Evolutionary conservation across 2,329 filamentous ascomycete species (phyloP), one percentile per base, ranked within the genome.

Genomic region (Lachnum nothofagi): DNA sequence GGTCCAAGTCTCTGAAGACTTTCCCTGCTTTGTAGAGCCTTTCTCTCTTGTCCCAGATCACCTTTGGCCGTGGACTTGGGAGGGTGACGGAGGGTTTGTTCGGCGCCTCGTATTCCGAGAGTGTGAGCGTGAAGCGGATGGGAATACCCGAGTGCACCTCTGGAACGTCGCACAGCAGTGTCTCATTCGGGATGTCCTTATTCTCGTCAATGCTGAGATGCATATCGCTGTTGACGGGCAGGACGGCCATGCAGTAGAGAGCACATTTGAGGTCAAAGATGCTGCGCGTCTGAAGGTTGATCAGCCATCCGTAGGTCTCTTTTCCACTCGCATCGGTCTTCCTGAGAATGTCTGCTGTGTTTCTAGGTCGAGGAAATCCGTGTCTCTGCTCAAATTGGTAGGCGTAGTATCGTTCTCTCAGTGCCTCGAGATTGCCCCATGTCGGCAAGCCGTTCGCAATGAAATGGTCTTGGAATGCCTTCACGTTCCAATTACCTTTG

Each of bases 341-440:
- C 17, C 20, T 9, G 9, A n/a, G 34, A 10, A 37, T 37, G 14
- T n/a, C n/a, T 7, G 34, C 17, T 37, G n/a, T 16, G 10, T 39
- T 20, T 12, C 47, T 19, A n/a, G 42, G 29, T 20, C 47, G 34
- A 2, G 37, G 14, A 17, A 25, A 16, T 3, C 42, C 47, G 17
- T 49, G 14, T 10, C 37, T 23, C 14, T 12, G 34, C 27, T 49
- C 42, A 16, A 16, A 49, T 27, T 31, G 39, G n/a, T n/a, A 42
- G 4, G 47, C 47, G 27, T 49, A 45, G 42, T 45, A 49, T 14
- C 47, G 25, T 35, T 49, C 47, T 8, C 39, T 22, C 23, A 6
- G 29, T 3, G 38, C 47, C 7, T 9, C 5, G 9, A 27, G 4
- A 4, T 33, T 14, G 5, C 47, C 47, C 47, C 47, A 49, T n/a